Percentiles rank a stretch among this genome's conserved stretches.
phyloP scores from a whole-genome alignment of 805 yeast species.

The Candida peoriensis region DNA sequence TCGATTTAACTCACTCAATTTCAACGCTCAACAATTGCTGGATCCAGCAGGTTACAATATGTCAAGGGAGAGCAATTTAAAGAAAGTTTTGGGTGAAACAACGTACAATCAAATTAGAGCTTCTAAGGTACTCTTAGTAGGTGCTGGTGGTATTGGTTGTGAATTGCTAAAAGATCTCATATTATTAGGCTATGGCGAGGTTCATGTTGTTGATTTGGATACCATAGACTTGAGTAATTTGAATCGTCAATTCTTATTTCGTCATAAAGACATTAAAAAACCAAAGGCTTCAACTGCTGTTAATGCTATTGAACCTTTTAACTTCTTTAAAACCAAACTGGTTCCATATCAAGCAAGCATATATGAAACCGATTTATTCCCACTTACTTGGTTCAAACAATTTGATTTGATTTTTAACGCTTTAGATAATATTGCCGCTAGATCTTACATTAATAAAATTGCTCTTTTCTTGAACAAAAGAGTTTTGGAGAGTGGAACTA shows the following conservation, averaged over 20 bases:
- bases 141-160: constrained; percentile 97
- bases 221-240: constrained; percentile 90
- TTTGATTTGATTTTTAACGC: constrained; percentile 87
- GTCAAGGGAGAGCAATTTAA: constrained; percentile 15
- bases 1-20: too few relatives aligned
- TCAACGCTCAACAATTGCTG: too few relatives aligned
- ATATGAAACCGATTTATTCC: constrained; percentile 68
- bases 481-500: constrained; percentile 89
- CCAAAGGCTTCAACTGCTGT: constrained; percentile 84
- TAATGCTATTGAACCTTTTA: constrained; percentile 73
- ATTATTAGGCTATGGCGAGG: constrained; percentile 76
- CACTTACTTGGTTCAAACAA: constrained; percentile 69
- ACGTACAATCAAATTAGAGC: constrained; percentile 9
- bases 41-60: too few relatives aligned
- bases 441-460: constrained; percentile 83
- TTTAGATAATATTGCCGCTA: constrained; percentile 86
- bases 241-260: constrained; percentile 88
- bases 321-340: constrained; percentile 52
- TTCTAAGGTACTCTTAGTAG: constrained; percentile 72
- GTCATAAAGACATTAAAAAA: constrained; percentile 84
- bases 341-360: constrained; percentile 84
- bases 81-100: constrained; percentile 14
- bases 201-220: constrained; percentile 91
- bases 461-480: constrained; percentile 71
- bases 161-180: constrained; percentile 80